Conservation (phyloP, 371 early-diverging fungal species). For the Umbelopsis sp. region DNA sequence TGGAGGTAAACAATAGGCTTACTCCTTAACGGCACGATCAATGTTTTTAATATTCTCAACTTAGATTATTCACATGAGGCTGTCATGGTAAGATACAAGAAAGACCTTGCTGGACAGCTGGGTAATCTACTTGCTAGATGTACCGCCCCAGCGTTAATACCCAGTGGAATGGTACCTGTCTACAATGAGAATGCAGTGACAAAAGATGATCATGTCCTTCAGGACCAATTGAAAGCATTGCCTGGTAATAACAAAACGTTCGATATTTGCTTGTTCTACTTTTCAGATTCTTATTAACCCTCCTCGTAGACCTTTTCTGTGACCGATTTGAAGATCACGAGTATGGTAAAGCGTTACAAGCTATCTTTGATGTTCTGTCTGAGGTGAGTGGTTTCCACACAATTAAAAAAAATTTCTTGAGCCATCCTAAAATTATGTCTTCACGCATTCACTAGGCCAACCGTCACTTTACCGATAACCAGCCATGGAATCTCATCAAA, state of each 20-base stretch:
- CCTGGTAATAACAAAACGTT: slow-evolving; percentile 41
- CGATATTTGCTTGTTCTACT: not conserved
- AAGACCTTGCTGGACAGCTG: slow-evolving; percentile 83
- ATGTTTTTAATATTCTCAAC: not conserved
- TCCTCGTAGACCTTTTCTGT: not conserved
- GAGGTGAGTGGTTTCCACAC: slow-evolving; percentile 40
- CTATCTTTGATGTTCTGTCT: slow-evolving; percentile 58
- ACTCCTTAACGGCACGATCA: slow-evolving; percentile 20
- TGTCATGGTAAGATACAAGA: slow-evolving; percentile 71
- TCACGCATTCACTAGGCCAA: slow-evolving; percentile 57
- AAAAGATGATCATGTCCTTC: slow-evolving; percentile 42
- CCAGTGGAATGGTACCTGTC: slow-evolving; percentile 50
- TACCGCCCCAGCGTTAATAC: slow-evolving; percentile 61
- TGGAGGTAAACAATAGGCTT: slow-evolving; percentile 50
- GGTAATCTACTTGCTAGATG: slow-evolving; percentile 86
- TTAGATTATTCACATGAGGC: slow-evolving; percentile 75
- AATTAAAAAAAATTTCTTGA: not conserved
- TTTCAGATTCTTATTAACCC: slow-evolving; percentile 14
- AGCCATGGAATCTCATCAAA: slow-evolving; percentile 84
- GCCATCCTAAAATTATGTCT: not conserved
- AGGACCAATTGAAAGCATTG: slow-evolving; percentile 35
- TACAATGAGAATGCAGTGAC: slow-evolving; percentile 26
- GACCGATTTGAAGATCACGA: slow-evolving; percentile 47
- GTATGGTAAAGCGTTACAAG: slow-evolving; percentile 54
- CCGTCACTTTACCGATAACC: slow-evolving; percentile 66